phyloP scores from a whole-genome alignment of 441 rosid species.

The Pelargonium cotyledonis region DNA sequence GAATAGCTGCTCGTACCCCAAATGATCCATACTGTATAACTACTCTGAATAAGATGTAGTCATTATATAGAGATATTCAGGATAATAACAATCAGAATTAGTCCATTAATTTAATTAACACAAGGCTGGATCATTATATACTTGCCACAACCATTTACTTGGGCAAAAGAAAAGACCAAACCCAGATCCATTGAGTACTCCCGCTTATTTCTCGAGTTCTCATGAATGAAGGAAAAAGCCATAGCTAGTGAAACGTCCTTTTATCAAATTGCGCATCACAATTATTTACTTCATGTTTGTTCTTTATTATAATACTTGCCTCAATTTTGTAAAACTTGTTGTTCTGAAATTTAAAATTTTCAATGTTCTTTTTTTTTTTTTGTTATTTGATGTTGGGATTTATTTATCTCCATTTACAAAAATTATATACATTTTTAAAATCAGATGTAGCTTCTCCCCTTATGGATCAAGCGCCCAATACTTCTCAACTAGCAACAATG shows the following conservation, averaged over 20 bases:
- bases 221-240: too few species aligned
- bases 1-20: too few species aligned
- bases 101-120: too few species aligned
- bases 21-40: too few species aligned
- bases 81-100: too few species aligned
- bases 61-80: too few species aligned
- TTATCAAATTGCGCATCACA: neutral
- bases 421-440: conserved; percentile 15
- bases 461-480: conserved; percentile 24
- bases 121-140: too few species aligned
- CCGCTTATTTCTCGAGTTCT: too few species aligned
- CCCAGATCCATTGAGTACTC: too few species aligned
- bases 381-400: conserved; percentile 6
- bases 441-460: conserved; percentile 32
- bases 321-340: neutral
- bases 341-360: neutral
- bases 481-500: conserved; percentile 31
- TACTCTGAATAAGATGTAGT: too few species aligned
- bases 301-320: neutral
- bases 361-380: neutral
- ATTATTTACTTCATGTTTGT: neutral
- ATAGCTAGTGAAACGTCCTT: neutral
- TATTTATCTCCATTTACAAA: conserved; percentile 9
- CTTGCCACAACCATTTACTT: too few species aligned
- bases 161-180: too few species aligned